Conservation (phyloP, 2,329 filamentous ascomycete genomes). For the Hymenoscyphus albidus region DNA sequence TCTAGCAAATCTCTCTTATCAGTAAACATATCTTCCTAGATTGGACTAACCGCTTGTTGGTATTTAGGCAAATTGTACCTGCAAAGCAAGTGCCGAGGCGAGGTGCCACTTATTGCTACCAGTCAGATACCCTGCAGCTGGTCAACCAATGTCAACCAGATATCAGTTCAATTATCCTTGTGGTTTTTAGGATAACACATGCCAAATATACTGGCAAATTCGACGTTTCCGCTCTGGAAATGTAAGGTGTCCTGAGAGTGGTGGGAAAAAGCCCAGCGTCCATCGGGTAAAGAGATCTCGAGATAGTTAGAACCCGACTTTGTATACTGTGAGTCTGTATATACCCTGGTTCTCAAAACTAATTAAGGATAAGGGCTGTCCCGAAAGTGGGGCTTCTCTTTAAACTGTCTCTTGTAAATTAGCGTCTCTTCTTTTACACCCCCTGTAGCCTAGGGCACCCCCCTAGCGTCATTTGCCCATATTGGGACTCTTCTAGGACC, state of each 20-base stretch:
- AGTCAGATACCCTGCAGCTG: not conserved
- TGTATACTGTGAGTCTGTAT: not conserved
- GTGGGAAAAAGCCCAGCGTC: not conserved
- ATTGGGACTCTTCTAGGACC: no score
- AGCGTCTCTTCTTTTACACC: no score
- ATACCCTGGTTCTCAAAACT: no score
- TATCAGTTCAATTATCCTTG: not conserved
- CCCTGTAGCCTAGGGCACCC: no score
- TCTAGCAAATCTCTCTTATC: not conserved
- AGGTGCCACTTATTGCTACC: not conserved
- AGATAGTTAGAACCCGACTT: not conserved
- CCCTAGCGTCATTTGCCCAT: no score
- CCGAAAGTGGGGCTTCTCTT: no score
- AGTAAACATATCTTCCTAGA: not conserved
- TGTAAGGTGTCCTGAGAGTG: not conserved
- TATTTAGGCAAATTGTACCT: not conserved
- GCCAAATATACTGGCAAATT: not conserved
- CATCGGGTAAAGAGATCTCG: not conserved
- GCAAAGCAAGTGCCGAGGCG: not conserved
- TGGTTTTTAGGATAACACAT: not conserved
- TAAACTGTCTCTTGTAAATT: no score
- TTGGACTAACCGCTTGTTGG: not conserved
- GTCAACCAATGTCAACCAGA: not conserved
- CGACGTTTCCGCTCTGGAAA: not conserved
- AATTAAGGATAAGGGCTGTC: no score